phyloP scores from a whole-genome alignment of 2,329 filamentous ascomycete species.

The Nigrospora sphaerica region DNA sequence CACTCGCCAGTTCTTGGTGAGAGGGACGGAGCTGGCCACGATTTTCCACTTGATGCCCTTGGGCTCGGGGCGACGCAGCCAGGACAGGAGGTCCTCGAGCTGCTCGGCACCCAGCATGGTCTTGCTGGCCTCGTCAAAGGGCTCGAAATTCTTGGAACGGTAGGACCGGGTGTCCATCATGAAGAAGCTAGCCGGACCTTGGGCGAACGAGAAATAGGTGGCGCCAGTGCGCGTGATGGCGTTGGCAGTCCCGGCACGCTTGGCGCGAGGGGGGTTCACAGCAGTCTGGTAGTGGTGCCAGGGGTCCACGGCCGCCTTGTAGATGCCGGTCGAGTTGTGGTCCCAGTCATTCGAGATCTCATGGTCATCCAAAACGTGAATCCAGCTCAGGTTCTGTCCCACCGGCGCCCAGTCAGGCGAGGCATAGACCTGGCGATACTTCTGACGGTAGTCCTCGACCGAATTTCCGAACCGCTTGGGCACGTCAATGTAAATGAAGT shows the following conservation, averaged over 20 bases:
- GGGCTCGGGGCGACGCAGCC: slow-evolving; percentile 66
- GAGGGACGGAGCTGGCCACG: slow-evolving; percentile 81
- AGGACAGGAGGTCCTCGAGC: slow-evolving; percentile 70
- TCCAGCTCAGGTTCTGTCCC: slow-evolving; percentile 82
- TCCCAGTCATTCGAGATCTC: slow-evolving; percentile 96
- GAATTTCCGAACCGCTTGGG: slow-evolving; percentile 69
- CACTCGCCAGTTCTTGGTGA: slow-evolving; percentile 95
- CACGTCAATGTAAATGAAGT: slow-evolving; percentile 89
- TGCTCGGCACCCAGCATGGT: slow-evolving; percentile 83
- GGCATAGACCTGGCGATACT: slow-evolving; percentile 93
- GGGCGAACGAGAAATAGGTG: slow-evolving; percentile 83
- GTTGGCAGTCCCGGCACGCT: slow-evolving; percentile 35
- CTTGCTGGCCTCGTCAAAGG: slow-evolving; percentile 59
- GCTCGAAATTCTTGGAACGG: slow-evolving; percentile 59
- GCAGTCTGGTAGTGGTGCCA: slow-evolving; percentile 81
- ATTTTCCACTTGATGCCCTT: slow-evolving; percentile 88
- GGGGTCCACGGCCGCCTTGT: slow-evolving; percentile 71
- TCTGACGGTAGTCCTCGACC: slow-evolving; percentile 72
- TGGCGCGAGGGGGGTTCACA: slow-evolving; percentile 70
- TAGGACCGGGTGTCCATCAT: slow-evolving; percentile 88
- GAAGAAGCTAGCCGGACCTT: slow-evolving; percentile 91
- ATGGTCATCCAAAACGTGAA: slow-evolving; percentile 94
- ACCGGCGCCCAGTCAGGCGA: slow-evolving; percentile 83
- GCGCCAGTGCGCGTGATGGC: slow-evolving; percentile 38
- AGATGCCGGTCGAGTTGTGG: slow-evolving; percentile 72